phyloP scores from a whole-genome alignment of 129 eudicot genomes.

The Mikania micrantha region DNA sequence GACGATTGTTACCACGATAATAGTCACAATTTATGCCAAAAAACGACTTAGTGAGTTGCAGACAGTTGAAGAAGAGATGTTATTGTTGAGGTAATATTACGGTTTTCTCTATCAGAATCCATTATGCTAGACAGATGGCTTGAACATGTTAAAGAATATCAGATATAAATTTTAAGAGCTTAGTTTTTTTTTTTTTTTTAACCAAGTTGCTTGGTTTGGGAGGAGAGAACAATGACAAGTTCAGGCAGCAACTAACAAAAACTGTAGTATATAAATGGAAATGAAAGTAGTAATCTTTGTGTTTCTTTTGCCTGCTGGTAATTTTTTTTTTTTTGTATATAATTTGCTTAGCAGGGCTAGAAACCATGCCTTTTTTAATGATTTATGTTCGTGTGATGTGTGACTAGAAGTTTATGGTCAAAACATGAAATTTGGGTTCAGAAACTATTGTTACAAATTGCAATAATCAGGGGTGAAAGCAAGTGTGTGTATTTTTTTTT shows the following conservation, averaged over 20 bases:
- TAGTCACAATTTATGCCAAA: conserved; percentile 46
- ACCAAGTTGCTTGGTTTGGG: background rate
- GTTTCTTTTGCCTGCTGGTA: background rate
- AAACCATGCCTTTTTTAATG: background rate
- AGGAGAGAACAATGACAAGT: background rate
- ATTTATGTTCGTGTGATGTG: background rate
- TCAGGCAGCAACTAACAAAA: conserved; percentile 11
- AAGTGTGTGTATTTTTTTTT: no score
- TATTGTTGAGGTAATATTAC: conserved; percentile 17
- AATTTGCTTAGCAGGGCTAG: conserved; percentile 6
- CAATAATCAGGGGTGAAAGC: no score
- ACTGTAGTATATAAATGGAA: background rate
- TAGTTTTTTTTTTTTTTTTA: background rate
- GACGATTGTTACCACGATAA: conserved; percentile 38
- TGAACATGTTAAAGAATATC: no score
- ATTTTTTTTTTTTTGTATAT: conserved; percentile 8
- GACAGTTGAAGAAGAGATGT: conserved; percentile 32
- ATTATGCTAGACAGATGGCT: no score
- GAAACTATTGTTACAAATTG: no score
- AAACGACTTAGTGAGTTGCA: conserved; percentile 54
- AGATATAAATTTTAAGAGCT: background rate
- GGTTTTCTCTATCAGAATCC: background rate
- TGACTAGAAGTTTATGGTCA: background rate
- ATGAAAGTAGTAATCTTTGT: background rate
- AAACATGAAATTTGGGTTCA: background rate